Base-by-base conservation (phyloP, 768 basidiomycete species). In the Tephrocybe rancida region DNA sequence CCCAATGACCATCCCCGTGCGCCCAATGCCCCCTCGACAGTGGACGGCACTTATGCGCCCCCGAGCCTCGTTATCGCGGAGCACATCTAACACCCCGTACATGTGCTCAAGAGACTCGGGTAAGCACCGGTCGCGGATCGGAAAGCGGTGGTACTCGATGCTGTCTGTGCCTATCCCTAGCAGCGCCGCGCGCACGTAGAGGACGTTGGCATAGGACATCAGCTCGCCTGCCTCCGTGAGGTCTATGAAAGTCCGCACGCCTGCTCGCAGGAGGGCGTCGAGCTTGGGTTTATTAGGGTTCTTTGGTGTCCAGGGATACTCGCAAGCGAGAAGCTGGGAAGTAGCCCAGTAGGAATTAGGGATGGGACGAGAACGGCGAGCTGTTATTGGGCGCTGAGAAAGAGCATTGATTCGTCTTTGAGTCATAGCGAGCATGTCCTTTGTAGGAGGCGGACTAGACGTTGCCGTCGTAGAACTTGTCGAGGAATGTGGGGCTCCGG, bases 311-410 rank as follows among this genome's bases (percentile, higher is more conserved):
- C 86, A 92, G 1, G 89, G 89, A 67, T 90, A 91, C 64, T 92
- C 90, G 79, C 88, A 90, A 0, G 89, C 90, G 49, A 90, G 76
- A 30, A 92, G 79, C 10, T 76, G 69, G 0, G 84, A 77, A 0
- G 88, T 90, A 0, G 88, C 89, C 90, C 90, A 92, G 73, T 91
- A 91, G 0, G 86, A 88, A 69, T 92, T 92, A n/a, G 87, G 87
- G 63, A 91, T 84, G 25, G 89, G 89, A 0, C 86, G 82, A 3
- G 73, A 63, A 44, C 63, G 61, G 50, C 54, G 55, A 14, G 61
- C 61, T 24, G 54, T 64, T 37, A 64, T 46, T 22, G 64, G 64
- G 25, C 60, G 57, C 14, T 62, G 62, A 35, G 62, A 57, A 26
- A 63, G 49, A 1, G 57, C 55, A 39, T 61, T 54, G 25, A 62